These are phyloP conservation scores for Phytophthora syringae DNA, from an alignment of 352 stramenopile species.

Conservation along the genomic window DNA sequence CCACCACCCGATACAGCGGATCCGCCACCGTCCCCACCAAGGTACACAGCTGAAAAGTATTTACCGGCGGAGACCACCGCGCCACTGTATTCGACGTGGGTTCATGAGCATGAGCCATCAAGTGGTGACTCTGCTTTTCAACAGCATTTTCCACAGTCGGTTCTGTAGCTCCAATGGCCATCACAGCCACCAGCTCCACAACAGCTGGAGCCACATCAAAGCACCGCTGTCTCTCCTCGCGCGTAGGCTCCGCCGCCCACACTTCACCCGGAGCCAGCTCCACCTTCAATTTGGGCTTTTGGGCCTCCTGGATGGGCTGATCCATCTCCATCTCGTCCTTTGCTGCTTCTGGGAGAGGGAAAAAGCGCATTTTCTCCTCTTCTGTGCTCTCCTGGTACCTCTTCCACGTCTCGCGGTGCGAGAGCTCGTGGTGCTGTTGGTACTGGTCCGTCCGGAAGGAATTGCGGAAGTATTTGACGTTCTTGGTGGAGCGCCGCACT, in stretches of 20 bases:
- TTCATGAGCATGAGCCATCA: slow-evolving; percentile 28
- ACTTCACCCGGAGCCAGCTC: slow-evolving; percentile 33
- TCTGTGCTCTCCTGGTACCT: slow-evolving; percentile 52
- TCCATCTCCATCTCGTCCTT: slow-evolving; percentile 5
- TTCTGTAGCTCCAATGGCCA: slow-evolving; percentile 31
- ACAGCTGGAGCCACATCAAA: slow-evolving; percentile 38
- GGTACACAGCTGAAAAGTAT: slow-evolving; percentile 36
- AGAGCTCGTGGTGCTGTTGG: slow-evolving; percentile 68
- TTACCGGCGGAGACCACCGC: slow-evolving; percentile 26
- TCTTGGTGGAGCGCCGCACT: slow-evolving; percentile 64
- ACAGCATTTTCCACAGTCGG: slow-evolving; percentile 24
- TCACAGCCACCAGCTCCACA: slow-evolving; percentile 36
- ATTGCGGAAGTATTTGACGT: slow-evolving; percentile 73
- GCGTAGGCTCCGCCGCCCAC: slow-evolving; percentile 30
- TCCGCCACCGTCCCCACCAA: slow-evolving; percentile 22
- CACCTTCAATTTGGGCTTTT: slow-evolving; percentile 19
- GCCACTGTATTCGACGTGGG: slow-evolving; percentile 15
- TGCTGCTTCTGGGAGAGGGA: slow-evolving; percentile 28
- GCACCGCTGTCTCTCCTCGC: slow-evolving; percentile 25
- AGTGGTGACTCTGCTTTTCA: slow-evolving; percentile 30
- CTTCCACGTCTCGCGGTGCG: slow-evolving; percentile 55
- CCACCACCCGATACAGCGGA: slow-evolving; percentile 33
- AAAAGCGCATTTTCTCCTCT: slow-evolving; percentile 57
- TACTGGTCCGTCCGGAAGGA: slow-evolving; percentile 78
- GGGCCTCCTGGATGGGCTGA: not conserved